phyloP scores from a whole-genome alignment of 805 yeast species.

The Yarrowia hollandica region DNA sequence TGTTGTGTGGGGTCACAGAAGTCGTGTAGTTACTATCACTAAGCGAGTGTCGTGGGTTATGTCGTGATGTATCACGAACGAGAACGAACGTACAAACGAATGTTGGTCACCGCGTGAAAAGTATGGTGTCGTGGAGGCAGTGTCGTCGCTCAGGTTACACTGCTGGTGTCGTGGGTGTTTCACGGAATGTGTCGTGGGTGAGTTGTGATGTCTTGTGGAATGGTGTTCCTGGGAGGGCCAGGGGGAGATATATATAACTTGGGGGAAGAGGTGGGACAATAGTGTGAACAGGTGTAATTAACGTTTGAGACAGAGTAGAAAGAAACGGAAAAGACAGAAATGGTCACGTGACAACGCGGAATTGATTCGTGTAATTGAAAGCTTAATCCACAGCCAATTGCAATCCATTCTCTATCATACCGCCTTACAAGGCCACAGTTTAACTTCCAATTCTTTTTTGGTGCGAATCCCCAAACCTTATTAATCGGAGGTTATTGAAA shows the following conservation, averaged over 20 bases:
- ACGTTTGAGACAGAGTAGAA: neutral
- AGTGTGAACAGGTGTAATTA: neutral
- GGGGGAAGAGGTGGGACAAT: neutral
- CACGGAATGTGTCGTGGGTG: neutral
- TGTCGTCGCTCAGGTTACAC: no score
- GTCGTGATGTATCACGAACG: no score
- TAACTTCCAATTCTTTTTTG: constrained; percentile 11
- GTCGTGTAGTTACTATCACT: neutral
- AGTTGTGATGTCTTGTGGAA: neutral
- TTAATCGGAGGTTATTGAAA: neutral
- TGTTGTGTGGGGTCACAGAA: neutral
- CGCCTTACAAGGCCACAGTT: constrained; percentile 8
- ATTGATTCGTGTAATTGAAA: neutral
- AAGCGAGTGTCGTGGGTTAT: neutral
- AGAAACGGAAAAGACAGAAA: neutral
- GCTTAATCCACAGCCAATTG: neutral
- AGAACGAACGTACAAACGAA: no score
- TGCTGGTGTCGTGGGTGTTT: neutral
- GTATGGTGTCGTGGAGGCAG: no score
- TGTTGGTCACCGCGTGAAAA: no score
- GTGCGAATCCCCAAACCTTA: neutral
- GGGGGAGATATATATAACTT: constrained; percentile 14
- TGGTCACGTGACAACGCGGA: neutral
- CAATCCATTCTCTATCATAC: no score
- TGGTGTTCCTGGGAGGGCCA: neutral